These are phyloP conservation scores for Eucalyptus decipiens DNA, from an alignment of 345 rosid species.

Conservation along the genomic window DNA sequence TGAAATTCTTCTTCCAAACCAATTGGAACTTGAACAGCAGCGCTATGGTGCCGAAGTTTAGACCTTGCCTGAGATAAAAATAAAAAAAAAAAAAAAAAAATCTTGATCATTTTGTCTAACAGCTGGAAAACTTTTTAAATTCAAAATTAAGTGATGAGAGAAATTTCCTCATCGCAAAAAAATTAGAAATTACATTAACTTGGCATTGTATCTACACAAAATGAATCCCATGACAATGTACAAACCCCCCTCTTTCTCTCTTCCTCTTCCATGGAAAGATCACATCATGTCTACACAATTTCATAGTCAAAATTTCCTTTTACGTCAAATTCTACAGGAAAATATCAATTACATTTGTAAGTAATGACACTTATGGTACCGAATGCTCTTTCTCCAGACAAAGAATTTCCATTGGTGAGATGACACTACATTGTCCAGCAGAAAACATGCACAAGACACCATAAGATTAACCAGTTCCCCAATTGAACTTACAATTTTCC, in stretches of 20 bases:
- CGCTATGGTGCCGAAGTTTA: constrained; percentile 91
- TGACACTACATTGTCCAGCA: background rate
- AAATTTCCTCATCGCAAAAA: background rate
- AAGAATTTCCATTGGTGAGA: background rate
- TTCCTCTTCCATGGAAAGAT: background rate
- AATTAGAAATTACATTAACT: background rate
- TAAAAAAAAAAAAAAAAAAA: background rate
- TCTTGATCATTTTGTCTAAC: background rate
- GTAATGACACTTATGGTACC: background rate
- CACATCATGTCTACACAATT: background rate
- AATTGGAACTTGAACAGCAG: constrained; percentile 95
- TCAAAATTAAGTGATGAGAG: background rate
- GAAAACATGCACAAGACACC: background rate
- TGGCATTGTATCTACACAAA: background rate
- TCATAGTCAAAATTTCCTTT: background rate
- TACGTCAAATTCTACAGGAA: background rate
- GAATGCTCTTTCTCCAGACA: background rate
- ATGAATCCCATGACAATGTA: background rate
- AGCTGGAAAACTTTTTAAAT: background rate
- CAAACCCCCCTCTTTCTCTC: background rate
- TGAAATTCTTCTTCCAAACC: constrained; percentile 85
- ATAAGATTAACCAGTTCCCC: background rate
- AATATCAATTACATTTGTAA: background rate
- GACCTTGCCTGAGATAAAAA: constrained; percentile 56
- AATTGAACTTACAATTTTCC: background rate